phyloP scores from a whole-genome alignment of 768 basidiomycete genomes.

The Boletus vinaceobasis region DNA sequence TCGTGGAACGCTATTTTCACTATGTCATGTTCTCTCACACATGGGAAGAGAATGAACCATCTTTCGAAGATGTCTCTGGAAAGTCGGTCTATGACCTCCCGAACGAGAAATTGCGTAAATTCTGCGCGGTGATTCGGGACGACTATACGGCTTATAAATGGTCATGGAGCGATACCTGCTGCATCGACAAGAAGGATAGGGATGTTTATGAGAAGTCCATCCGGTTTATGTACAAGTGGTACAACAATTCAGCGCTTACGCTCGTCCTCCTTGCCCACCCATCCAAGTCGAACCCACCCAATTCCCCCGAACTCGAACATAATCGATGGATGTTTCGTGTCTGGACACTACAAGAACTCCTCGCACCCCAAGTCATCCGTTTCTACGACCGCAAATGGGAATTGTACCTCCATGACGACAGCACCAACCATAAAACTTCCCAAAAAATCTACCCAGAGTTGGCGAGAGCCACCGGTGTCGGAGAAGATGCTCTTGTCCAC shows the following conservation, averaged over 20 bases:
- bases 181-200: constrained; percentile 1
- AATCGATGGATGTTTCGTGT: constrained; percentile 16
- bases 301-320: neutral
- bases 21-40: constrained; percentile 21
- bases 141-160: constrained; percentile 1
- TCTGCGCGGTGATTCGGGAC: constrained; percentile 4
- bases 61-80: constrained; percentile 2
- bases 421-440: constrained; percentile 5
- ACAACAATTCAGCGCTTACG: constrained; percentile 8
- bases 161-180: constrained; percentile 13
- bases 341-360: constrained; percentile 16
- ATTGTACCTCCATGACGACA: neutral
- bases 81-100: neutral
- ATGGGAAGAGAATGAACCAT: constrained; percentile 11
- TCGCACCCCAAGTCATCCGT: constrained; percentile 9
- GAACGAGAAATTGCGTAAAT: constrained; percentile 9
- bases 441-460: neutral
- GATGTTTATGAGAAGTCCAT: constrained; percentile 2
- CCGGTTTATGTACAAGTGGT: constrained; percentile 16
- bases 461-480: neutral
- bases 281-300: neutral
- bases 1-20: constrained; percentile 1
- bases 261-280: constrained; percentile 10
- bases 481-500: neutral
- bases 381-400: constrained; percentile 8